phyloP scores from a whole-genome alignment of 257 asterid genomes.

The Avicennia marina region DNA sequence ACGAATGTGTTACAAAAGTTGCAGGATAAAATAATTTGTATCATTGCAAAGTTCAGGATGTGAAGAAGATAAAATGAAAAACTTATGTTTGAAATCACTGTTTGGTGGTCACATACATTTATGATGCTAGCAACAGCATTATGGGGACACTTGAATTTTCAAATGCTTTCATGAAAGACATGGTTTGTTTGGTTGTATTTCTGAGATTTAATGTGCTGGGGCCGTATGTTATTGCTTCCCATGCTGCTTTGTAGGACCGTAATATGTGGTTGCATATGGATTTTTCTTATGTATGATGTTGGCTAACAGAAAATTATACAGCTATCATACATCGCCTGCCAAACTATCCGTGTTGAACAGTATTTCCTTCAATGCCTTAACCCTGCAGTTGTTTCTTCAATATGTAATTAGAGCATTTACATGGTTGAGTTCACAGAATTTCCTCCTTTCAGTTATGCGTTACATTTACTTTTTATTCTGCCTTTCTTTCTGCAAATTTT shows the following conservation, averaged over 20 bases:
- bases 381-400: background rate
- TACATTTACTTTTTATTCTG: background rate
- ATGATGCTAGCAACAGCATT: slow-evolving; percentile 16
- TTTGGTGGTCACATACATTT: slow-evolving; percentile 27
- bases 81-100: background rate
- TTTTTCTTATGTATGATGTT: slow-evolving; percentile 22
- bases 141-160: slow-evolving; percentile 20
- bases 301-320: background rate
- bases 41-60: background rate
- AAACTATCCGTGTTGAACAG: slow-evolving; percentile 6
- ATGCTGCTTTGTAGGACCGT: slow-evolving; percentile 45
- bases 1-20: background rate
- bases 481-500: background rate
- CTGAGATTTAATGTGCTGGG: slow-evolving; percentile 42
- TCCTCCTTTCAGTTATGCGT: background rate
- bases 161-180: slow-evolving; percentile 18
- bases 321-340: background rate
- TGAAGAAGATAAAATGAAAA: background rate
- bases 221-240: slow-evolving; percentile 32
- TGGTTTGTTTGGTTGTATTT: slow-evolving; percentile 24
- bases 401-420: background rate
- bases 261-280: slow-evolving; percentile 43
- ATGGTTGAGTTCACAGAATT: background rate
- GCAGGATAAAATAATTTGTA: background rate
- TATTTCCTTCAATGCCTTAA: background rate